Evolutionary conservation across 768 basidiomycete genomes (phyloP), one percentile per base, ranked within the genome.

Genomic region (Leccinum longicurvipes): DNA sequence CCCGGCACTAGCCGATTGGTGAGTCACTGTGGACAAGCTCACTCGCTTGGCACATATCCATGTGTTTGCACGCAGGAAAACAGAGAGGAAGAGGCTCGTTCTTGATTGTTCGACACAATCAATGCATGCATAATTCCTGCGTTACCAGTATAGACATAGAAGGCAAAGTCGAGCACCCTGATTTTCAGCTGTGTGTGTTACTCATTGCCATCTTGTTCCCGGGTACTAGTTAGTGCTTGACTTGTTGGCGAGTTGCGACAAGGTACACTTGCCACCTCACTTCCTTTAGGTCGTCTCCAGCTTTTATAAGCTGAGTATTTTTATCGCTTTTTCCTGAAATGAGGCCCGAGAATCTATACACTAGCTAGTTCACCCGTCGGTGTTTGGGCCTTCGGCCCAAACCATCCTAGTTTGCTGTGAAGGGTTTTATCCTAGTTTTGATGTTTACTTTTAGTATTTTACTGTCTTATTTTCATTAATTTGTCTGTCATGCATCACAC

Each of bases 1-100:
- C 14, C 83, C 82, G 7, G 79, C 84, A 0, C 76, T 91, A 28
- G 73, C 82, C 0, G 87, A 88, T 11, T 91, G 89, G 89, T 82
- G 81, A 17, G 63, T 88, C 34, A 88, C 86, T 1, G 68, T 81
- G 57, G 84, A 86, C 24, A 80, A 78, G 12, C 76, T 89, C 63
- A 68, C 85, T 34, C 74, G 75, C 14, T 75, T 94, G 45, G 87
- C 89, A 0, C 92, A 94, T 67, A 80, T 89, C n/a, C 92, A 94
- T 60, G 89, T 93, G 29, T 93, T 94, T 68, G 91, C 89, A 7
- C 77, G 81, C 48, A 78, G 70, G 64, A 86, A 85, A 58, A 55
- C 58, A n/a, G 31, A 32, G 56, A 63, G 36, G 68, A 70, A 52
- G 60, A 59, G 54, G 53, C 34, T 32, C 24, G 23, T 51, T 25